Base-by-base conservation (phyloP, 495 filamentous ascomycete genomes). In the Penicillium antarcticum region DNA sequence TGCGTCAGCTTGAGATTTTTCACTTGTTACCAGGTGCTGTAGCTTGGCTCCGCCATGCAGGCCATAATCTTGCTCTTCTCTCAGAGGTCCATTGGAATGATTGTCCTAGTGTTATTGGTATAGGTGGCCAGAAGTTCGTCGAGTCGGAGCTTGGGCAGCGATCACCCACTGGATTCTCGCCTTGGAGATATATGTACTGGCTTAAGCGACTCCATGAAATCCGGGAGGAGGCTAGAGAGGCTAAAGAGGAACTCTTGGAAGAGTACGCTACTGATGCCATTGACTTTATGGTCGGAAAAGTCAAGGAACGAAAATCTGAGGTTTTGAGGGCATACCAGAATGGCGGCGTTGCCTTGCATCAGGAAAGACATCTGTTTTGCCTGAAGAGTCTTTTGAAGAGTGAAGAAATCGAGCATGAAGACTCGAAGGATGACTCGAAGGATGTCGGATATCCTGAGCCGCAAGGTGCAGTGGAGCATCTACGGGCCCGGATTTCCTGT, bases 121-220 rank as follows among this genome's bases (percentile, higher is more conserved):
- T 44, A 39, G 49, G 53, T 39, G 53, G 57, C 18, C 32, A 42
- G 48, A 12, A 40, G 18, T 60, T 56, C 36, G 4, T 58, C 18
- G 45, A 58, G 33, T 58, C 51, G 18, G 42, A 52, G 29, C 35
- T 57, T 11, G 54, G 54, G 8, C 23, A 47, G 31, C 54, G 54
- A 34, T 47, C 54, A 26, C 54, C 48, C 31, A n/a, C 36, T 36
- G 54, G 54, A 29, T 52, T 57, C 19, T 33, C 48, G 6, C 54
- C 42, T 18, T 57, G 54, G 48, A 48, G 54, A 52, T 55, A 37
- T 14, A 53, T 61, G 50, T 61, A 43, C 45, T 61, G 54, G 54
- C 41, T 61, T 13, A 61, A 61, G 43, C 44, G 51, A 37, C 50
- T 55, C 10, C 41, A 54, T 45, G 51, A 61, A 40, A 61, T 61